Base-by-base conservation (phyloP, 768 basidiomycete species). In the Auriscalpium microsporum region DNA sequence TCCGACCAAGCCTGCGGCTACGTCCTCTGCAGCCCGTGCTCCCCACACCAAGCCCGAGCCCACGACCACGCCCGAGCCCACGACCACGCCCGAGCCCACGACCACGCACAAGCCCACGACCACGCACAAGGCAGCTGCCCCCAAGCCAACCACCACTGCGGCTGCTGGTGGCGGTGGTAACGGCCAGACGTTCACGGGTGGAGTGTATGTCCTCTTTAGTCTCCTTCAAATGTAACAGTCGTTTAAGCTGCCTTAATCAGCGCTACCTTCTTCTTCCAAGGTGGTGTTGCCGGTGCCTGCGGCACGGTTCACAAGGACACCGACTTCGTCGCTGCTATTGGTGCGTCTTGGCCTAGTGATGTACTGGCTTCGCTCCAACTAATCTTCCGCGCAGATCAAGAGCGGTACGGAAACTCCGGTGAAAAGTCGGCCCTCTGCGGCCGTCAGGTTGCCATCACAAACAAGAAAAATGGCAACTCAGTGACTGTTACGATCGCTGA, bases 231-330 rank as follows among this genome's bases (percentile, higher is more conserved):
- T 44, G 42, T 44, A 44, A 37, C 14, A 19, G 17, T 9, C 21
- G 6, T 9, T 17, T 16, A 10, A 14, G 10, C 5, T 16, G 13
- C 10, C 6, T 45, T 37, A 2, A 21, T 13, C 55, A 70, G 68
- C 58, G 78, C 72, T 10, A 80, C 78, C 54, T 79, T 63, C 71
- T 71, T 67, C 65, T 54, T 14, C 56, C 72, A 73, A 75, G 71
- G 79, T 48, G 87, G 86, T 48, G 74, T 75, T 40, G 74, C 87
- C 8, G 94, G 94, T 53, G 87, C 90, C 7, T 96, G 94, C 68
- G 94, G 94, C 46, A 60, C 52, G 34, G 63, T 72, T 36, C 67
- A 81, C 75, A 55, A 64, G 2, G 94, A 95, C 70, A 62, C 13
- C 28, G 83, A 73, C 61, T 50, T 73, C 38, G 77, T 90, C 62